These are phyloP conservation scores for Xylaria sp. DNA, from an alignment of 2,329 filamentous ascomycete species.

Conservation along the genomic window DNA sequence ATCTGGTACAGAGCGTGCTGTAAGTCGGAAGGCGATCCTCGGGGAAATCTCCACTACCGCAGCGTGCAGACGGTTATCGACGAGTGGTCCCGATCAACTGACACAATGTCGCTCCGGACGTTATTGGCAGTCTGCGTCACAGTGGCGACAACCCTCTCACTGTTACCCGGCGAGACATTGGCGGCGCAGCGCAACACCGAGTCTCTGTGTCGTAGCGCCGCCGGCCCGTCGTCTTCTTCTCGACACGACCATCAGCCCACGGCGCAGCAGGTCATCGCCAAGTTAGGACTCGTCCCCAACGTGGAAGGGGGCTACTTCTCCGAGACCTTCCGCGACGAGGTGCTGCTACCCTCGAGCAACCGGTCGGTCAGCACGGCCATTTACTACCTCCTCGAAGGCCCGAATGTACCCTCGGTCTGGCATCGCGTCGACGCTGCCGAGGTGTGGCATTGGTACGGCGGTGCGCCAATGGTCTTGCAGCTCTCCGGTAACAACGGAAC, in stretches of 20 bases:
- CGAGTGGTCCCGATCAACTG: conserved; percentile 1
- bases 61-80: background rate
- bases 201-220: background rate
- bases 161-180: background rate
- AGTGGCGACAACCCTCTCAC: conserved; percentile 14
- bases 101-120: conserved; percentile 5
- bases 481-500: conserved; percentile 52
- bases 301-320: conserved; percentile 56
- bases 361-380: conserved; percentile 57
- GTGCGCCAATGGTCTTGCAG: conserved; percentile 54
- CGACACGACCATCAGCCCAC: conserved; percentile 33
- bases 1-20: background rate
- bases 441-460: conserved; percentile 61
- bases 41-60: background rate
- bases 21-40: background rate
- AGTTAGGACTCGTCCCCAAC: conserved; percentile 51
- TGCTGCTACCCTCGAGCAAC: conserved; percentile 30
- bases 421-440: conserved; percentile 57
- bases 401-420: conserved; percentile 52
- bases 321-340: conserved; percentile 53
- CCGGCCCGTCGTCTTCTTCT: too few relatives aligned
- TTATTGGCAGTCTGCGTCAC: conserved; percentile 19
- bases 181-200: background rate
- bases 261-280: conserved; percentile 51
- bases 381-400: conserved; percentile 54